Conservation (phyloP, 306 rosid genomes). For the Dryas alaskensis region DNA sequence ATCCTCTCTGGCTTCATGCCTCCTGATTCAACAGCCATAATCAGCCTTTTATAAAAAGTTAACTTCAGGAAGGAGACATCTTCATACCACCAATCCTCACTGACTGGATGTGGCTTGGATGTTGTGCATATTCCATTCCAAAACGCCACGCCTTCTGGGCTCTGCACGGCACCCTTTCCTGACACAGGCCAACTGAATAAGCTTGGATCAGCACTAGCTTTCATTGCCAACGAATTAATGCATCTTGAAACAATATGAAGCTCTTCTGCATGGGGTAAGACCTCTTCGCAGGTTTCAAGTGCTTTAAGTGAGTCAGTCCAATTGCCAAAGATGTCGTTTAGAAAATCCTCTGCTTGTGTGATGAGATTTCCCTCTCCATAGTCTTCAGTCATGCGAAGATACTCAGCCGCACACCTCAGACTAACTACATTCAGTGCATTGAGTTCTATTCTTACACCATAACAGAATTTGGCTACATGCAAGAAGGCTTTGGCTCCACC, state of each 20-base stretch:
- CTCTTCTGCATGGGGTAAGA: slow-evolving; percentile 63
- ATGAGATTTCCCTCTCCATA: slow-evolving; percentile 74
- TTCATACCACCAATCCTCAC: slow-evolving; percentile 93
- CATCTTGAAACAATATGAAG: slow-evolving; percentile 74
- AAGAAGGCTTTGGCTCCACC: slow-evolving; percentile 79
- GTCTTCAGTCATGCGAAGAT: slow-evolving; percentile 72
- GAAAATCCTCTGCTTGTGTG: slow-evolving; percentile 58
- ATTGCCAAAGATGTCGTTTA: slow-evolving; percentile 53
- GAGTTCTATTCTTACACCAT: slow-evolving; percentile 79
- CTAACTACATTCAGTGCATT: slow-evolving; percentile 59
- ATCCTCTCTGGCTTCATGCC: slow-evolving; percentile 60
- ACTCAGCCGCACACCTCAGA: slow-evolving; percentile 76
- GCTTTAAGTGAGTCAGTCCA: slow-evolving; percentile 80
- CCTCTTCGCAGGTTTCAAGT: slow-evolving; percentile 73
- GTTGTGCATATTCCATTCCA: slow-evolving; percentile 70
- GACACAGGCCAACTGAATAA: slow-evolving; percentile 57
- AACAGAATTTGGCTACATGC: slow-evolving; percentile 71
- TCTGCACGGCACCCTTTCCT: slow-evolving; percentile 32
- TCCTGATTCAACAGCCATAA: slow-evolving; percentile 50
- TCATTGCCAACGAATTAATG: slow-evolving; percentile 69
- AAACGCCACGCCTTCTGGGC: slow-evolving; percentile 41
- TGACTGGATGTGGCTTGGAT: slow-evolving; percentile 33
- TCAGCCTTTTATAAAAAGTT: slow-evolving; percentile 58
- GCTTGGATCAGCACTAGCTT: slow-evolving; percentile 66
- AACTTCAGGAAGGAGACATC: slow-evolving; percentile 59